phyloP scores from a whole-genome alignment of 1,284 basidiomycete genomes.

The Malassezia vespertilionis region DNA sequence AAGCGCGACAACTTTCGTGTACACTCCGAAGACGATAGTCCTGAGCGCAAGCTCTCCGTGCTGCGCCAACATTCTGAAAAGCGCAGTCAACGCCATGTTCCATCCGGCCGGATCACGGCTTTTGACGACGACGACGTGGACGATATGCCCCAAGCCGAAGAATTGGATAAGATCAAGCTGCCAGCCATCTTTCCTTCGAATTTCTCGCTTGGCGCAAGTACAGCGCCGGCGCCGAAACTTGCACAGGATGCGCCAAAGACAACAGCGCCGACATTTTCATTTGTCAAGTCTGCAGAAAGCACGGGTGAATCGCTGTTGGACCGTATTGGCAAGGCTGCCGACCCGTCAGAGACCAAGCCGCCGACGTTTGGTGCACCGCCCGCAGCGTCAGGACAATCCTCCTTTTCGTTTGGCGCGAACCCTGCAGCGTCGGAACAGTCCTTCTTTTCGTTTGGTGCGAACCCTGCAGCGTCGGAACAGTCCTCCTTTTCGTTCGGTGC shows the following conservation, averaged over 20 bases:
- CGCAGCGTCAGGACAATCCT: neutral
- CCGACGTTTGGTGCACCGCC: neutral
- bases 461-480: neutral
- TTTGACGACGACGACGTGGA: constrained; percentile 41
- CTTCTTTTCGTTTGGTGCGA: neutral
- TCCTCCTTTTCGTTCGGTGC: neutral
- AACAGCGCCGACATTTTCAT: too few relatives aligned
- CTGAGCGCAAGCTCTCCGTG: constrained; percentile 26
- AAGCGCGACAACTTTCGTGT: constrained; percentile 33
- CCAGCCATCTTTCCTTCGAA: constrained; percentile 37
- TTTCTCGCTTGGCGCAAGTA: constrained; percentile 36
- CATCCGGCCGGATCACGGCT: constrained; percentile 36
- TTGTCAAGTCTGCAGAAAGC: too few relatives aligned
- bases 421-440: neutral
- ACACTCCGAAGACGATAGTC: constrained; percentile 19
- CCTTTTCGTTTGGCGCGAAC: neutral
- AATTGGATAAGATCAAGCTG: constrained; percentile 42
- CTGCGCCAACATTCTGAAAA: constrained; percentile 39
- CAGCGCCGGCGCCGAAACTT: neutral
- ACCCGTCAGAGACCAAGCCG: neutral
- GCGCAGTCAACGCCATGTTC: constrained; percentile 30
- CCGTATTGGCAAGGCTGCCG: too few relatives aligned
- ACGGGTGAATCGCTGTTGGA: too few relatives aligned
- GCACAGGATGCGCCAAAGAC: too few relatives aligned
- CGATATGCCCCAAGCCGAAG: constrained; percentile 19